These are phyloP conservation scores for Echeveria elegans DNA, from an alignment of 164 flowering plant species.

Conservation along the genomic window DNA sequence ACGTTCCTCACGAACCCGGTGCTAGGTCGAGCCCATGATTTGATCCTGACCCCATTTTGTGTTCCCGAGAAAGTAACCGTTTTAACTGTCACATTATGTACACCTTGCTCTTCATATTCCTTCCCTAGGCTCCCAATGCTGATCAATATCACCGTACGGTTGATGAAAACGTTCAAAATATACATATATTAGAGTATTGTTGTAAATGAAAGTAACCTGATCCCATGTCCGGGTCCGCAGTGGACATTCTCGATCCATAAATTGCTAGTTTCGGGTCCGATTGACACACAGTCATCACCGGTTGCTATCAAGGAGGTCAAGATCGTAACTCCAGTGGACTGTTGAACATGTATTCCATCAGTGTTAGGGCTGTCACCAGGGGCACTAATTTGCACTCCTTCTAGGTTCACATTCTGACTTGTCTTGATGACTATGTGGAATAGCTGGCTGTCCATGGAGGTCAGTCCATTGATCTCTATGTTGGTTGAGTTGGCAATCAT, in stretches of 20 bases:
- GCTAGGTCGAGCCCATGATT: conserved; percentile 70
- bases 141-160: conserved; percentile 7
- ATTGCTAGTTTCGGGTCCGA: conserved; percentile 42
- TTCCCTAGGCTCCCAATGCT: conserved; percentile 75
- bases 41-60: conserved; percentile 60
- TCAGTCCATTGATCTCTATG: conserved; percentile 32
- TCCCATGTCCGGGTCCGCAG: conserved; percentile 73
- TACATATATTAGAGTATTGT: too few species aligned
- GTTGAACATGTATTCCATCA: conserved; percentile 54
- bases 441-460: conserved; percentile 51
- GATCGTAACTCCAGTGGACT: conserved; percentile 37
- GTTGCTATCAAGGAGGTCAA: conserved; percentile 26
- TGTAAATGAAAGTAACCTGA: conserved; percentile 24
- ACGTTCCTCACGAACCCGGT: conserved; percentile 42
- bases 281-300: conserved; percentile 62
- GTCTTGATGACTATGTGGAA: conserved; percentile 41
- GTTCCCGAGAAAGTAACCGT: conserved; percentile 34
- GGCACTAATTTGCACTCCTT: conserved; percentile 35
- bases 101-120: conserved; percentile 43
- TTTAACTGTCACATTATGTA: conserved; percentile 59
- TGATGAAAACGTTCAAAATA: too few species aligned
- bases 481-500: conserved; percentile 25
- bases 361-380: conserved; percentile 65
- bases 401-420: conserved; percentile 31
- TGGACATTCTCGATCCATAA: conserved; percentile 35